Base-by-base conservation (phyloP, 805 yeast species). In the Yarrowia porcina region DNA sequence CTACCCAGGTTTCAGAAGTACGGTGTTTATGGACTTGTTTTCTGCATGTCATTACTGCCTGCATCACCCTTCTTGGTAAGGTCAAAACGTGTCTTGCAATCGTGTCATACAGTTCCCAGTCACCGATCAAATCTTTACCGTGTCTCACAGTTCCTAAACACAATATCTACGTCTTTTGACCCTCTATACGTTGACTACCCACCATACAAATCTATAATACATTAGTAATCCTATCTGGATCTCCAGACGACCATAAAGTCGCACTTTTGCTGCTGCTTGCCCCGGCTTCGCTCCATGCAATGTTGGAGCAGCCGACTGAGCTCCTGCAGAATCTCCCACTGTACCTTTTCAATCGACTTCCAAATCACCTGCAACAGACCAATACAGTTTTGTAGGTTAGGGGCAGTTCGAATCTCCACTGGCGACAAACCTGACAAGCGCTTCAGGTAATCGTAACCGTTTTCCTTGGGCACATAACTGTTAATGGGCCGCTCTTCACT, bases 381-480 rank as follows among this genome's bases (percentile, higher is more conserved):
- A 13, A 82, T 80, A 32, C 85, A 73, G 62, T 82, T 75, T 63
- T 83, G 78, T 67, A 77, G 79, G 61, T 78, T 74, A 27, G 73
- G 70, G 13, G 83, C 76, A 4, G 69, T 64, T 32, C 71, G 73
- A 41, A 84, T 65, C 4, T 73, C 59, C 7, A 61, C 62, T 21
- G 69, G 63, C 42, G 65, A 66, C 10, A 64, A 61, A 10, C 64
- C 57, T 3, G 67, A 63, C 61, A 86, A 74, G 56, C 88, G 74
- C 61, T 77, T 73, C 57, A 86, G 70, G 67, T 83, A 84, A 4
- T 71, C 69, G 65, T 79, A 77, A 0, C 85, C 87, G 57, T 77
- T 75, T 66, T 85, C 88, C 45, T 39, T 56, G 30, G 64, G 32
- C 59, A 35, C 30, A 21, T 35, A 42, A 2, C 30, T 21, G 39